Conservation (phyloP, 495 filamentous ascomycete genomes). For the Aspergillus sclerotioniger region DNA sequence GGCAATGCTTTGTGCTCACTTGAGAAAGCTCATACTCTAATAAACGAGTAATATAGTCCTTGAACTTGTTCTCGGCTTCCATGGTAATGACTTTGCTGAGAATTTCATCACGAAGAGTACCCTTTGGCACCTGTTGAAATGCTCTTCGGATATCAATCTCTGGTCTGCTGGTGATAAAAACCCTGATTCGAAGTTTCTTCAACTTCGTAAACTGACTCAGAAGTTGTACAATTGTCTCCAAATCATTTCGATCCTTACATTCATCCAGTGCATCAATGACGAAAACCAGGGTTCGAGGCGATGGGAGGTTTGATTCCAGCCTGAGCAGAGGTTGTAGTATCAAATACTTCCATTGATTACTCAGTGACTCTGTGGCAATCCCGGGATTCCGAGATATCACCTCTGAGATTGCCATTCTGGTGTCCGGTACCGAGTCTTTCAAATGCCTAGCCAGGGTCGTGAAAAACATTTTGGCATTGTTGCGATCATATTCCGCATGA, state of each 20-base stretch:
- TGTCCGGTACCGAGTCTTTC: no score
- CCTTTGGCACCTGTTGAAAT: neutral
- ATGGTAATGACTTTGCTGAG: neutral
- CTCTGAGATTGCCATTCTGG: slow-evolving; percentile 37
- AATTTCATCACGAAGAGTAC: neutral
- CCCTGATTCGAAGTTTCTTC: slow-evolving; percentile 12
- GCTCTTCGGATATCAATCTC: slow-evolving; percentile 17
- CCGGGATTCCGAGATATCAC: slow-evolving; percentile 29
- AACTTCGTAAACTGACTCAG: slow-evolving; percentile 20
- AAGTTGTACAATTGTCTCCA: slow-evolving; percentile 36
- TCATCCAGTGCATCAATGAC: slow-evolving; percentile 56
- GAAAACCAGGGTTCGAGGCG: slow-evolving; percentile 24
- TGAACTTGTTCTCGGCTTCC: neutral
- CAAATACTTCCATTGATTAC: slow-evolving; percentile 48
- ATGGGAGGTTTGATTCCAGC: neutral
- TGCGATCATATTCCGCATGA: no score
- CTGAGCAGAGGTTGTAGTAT: slow-evolving; percentile 36
- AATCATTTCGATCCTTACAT: slow-evolving; percentile 42
- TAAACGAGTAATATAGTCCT: neutral
- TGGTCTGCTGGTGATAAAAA: slow-evolving; percentile 44
- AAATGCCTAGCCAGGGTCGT: no score
- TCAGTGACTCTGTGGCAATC: slow-evolving; percentile 33
- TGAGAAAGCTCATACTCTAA: neutral
- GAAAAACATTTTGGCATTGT: no score
- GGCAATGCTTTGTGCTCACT: neutral